Evolutionary conservation across 345 rosid genomes (phyloP).

Genomic region (Dipteronia sinensis): DNA sequence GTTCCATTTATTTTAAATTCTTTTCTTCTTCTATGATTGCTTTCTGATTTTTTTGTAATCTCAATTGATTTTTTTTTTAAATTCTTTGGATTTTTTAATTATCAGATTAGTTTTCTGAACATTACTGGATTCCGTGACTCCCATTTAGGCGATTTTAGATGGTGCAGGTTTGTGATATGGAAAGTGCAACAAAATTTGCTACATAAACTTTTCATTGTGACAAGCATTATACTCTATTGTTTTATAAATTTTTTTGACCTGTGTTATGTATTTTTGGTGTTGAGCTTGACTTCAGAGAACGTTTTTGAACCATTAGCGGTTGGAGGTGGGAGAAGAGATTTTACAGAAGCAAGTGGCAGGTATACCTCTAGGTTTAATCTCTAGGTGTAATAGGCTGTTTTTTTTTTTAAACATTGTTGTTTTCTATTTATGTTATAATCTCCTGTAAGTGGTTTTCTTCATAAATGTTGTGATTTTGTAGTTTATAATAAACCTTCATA

Average conservation of each 20-base stretch:
- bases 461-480: not conserved
- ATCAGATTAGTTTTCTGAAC: conserved; percentile 89
- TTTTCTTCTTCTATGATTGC: too few relatives aligned
- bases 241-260: conserved; percentile 2
- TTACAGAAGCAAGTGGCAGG: conserved; percentile 96
- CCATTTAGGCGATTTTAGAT: conserved; percentile 95
- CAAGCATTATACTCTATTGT: not conserved
- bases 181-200: not conserved
- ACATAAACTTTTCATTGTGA: not conserved
- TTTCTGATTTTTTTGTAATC: too few relatives aligned
- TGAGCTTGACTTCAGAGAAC: conserved; percentile 86
- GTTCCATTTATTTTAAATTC: too few relatives aligned
- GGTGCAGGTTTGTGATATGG: conserved; percentile 66
- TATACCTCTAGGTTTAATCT: conserved; percentile 19
- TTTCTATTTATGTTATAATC: not conserved
- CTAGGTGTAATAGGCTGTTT: not conserved
- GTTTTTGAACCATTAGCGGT: conserved; percentile 96
- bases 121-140: conserved; percentile 94
- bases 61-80: too few relatives aligned
- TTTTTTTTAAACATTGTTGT: not conserved
- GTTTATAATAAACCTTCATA: not conserved
- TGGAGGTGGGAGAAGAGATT: conserved; percentile 98
- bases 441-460: not conserved
- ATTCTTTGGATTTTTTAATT: not conserved
- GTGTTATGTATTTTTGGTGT: conserved; percentile 54